Conservation (phyloP, 306 rosid species). For the Trifolium fragiferum region DNA sequence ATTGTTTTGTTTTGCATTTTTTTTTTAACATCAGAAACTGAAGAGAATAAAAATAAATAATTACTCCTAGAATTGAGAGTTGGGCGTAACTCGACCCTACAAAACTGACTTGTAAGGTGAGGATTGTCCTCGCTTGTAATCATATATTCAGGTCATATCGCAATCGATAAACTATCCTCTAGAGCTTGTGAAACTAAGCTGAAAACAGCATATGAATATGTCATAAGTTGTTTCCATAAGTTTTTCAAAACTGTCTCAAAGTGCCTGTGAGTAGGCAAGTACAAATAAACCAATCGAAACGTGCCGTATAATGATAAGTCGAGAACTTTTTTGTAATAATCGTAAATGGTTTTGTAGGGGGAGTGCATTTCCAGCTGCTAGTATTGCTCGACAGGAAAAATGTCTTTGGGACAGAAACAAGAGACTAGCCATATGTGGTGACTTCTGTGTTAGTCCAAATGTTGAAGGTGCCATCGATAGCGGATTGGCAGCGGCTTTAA, state of each 20-base stretch:
- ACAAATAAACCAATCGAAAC: neutral
- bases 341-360: conserved; percentile 65
- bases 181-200: neutral
- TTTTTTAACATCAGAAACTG: too few relatives aligned
- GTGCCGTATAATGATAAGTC: neutral
- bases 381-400: conserved; percentile 72
- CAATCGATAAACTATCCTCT: neutral
- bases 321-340: conserved; percentile 14
- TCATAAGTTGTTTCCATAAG: neutral
- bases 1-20: too few relatives aligned
- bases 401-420: conserved; percentile 82
- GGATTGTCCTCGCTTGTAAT: too few relatives aligned
- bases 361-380: conserved; percentile 82
- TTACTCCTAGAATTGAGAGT: too few relatives aligned
- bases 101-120: too few relatives aligned
- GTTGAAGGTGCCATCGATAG: conserved; percentile 91
- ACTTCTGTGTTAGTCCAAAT: conserved; percentile 86
- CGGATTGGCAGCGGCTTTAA: conserved; percentile 85
- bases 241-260: neutral
- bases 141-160: too few relatives aligned
- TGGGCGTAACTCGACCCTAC: too few relatives aligned
- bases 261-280: neutral
- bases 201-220: neutral
- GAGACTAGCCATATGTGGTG: conserved; percentile 84
- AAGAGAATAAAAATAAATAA: too few relatives aligned